Conservation (phyloP, 306 rosid species). For the Lupinus albus region DNA sequence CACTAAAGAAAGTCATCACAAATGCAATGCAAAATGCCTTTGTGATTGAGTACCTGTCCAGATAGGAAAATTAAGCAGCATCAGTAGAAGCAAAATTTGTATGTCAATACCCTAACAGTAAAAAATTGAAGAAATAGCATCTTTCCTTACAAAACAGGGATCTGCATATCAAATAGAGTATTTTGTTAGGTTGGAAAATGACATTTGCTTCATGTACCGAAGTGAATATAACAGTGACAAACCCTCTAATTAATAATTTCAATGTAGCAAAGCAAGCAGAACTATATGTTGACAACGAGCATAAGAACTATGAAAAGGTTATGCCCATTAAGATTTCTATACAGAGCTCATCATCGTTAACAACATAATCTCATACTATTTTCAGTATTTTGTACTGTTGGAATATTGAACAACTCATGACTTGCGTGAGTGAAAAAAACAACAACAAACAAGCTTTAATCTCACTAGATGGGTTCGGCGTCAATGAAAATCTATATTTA, state of each 20-base stretch:
- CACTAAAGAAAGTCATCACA: conserved; percentile 72
- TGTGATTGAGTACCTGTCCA: conserved; percentile 80
- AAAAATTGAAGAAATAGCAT: neutral
- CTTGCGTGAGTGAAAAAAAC: conserved; percentile 1
- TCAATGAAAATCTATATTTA: neutral
- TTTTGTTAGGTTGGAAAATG: too few relatives aligned
- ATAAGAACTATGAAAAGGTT: neutral
- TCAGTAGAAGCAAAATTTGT: conserved; percentile 27
- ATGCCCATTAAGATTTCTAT: neutral
- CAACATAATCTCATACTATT: neutral
- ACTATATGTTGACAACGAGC: neutral
- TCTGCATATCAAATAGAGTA: too few relatives aligned
- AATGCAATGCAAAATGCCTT: conserved; percentile 92
- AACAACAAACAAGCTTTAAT: too few relatives aligned
- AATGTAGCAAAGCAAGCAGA: conserved; percentile 27
- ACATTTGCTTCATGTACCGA: conserved; percentile 17
- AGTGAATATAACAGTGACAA: conserved; percentile 23
- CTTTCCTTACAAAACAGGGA: too few relatives aligned
- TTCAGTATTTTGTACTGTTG: neutral
- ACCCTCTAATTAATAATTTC: conserved; percentile 2
- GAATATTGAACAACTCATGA: conserved; percentile 2
- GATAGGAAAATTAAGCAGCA: conserved; percentile 34
- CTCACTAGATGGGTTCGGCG: too few relatives aligned
- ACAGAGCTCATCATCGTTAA: conserved; percentile 18
- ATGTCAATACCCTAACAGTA: conserved; percentile 12